Base-by-base conservation (phyloP, 495 filamentous ascomycete genomes). In the Penicillium pancosmium region DNA sequence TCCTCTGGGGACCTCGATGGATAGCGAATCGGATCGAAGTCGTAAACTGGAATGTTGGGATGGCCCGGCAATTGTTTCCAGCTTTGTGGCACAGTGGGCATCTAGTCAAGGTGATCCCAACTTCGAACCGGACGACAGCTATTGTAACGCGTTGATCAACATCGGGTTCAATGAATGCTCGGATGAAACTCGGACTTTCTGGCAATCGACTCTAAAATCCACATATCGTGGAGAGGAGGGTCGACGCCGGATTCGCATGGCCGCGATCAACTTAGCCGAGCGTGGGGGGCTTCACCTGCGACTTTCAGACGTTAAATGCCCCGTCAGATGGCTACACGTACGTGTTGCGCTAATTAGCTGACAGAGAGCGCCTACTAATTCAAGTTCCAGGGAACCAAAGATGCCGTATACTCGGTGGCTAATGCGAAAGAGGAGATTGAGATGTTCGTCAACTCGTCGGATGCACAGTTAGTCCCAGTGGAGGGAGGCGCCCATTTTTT, bases 321-420 rank as follows among this genome's bases (percentile, higher is more conserved):
- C 86, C 0, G 81, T 88, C 3, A 69, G 80, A 36, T 89, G 85
- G 86, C 56, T 88, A 46, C 86, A 89, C 65, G 84, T 84, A 54
- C 65, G 76, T 50, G 15, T 35, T 10, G 7, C 44, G n/a, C 18
- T 9, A 1, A 4, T 31, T 53, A 21, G 12, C 9, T 50, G 44
- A 48, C 44, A 7, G 16, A 16, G 35, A 35, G 31, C 1, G 23
- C 9, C 31, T 4, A 31, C 48, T 57, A 23, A 19, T 1, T 13
- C 11, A 15, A 16, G 2, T 15, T 16, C 4, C 48, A 85, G 80
- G 86, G 84, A n/a, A 82, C 78, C 18, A 59, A 73, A 5, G 86
- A 88, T 65, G 73, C 59, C 0, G 76, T 82, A 0, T 89, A 78
- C 62, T 76, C 74, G 1, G 59, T 75, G 8, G 66, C 54, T 0